These are phyloP conservation scores for Saccharomyces jurei DNA, from an alignment of 805 yeast genomes.

Conservation along the genomic window DNA sequence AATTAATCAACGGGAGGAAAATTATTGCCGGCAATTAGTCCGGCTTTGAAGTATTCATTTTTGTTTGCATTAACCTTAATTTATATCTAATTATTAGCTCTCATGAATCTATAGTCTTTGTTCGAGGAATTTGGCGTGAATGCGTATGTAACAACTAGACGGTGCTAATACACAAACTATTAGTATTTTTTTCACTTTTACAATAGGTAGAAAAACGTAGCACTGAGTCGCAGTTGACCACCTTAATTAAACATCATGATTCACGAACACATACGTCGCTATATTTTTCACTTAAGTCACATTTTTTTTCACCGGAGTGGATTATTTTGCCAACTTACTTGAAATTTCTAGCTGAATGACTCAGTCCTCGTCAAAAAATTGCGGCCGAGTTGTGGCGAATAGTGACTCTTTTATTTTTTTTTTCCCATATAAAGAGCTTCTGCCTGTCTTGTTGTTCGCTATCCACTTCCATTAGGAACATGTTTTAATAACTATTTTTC, in stretches of 20 bases:
- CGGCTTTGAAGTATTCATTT: neutral
- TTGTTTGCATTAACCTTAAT: neutral
- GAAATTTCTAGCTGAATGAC: neutral
- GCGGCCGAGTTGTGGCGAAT: neutral
- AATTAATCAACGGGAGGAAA: constrained; percentile 73
- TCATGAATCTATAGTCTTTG: neutral
- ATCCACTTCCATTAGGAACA: constrained; percentile 9
- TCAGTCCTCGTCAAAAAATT: neutral
- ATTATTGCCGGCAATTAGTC: constrained; percentile 27
- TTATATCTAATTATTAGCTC: neutral
- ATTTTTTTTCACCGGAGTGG: neutral
- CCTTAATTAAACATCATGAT: neutral
- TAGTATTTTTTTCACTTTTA: neutral
- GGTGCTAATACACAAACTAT: neutral
- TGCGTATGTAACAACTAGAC: neutral
- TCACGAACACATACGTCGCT: constrained; percentile 7
- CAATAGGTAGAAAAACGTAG: neutral
- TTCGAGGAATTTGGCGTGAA: neutral
- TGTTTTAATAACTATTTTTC: neutral
- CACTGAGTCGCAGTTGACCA: neutral
- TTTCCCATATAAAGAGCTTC: neutral
- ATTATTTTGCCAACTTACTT: neutral
- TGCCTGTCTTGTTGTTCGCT: constrained; percentile 3
- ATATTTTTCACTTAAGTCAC: constrained; percentile 12
- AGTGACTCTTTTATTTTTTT: neutral